Conservation (phyloP, 257 asterid species). For the Solanum tarapatanum region DNA sequence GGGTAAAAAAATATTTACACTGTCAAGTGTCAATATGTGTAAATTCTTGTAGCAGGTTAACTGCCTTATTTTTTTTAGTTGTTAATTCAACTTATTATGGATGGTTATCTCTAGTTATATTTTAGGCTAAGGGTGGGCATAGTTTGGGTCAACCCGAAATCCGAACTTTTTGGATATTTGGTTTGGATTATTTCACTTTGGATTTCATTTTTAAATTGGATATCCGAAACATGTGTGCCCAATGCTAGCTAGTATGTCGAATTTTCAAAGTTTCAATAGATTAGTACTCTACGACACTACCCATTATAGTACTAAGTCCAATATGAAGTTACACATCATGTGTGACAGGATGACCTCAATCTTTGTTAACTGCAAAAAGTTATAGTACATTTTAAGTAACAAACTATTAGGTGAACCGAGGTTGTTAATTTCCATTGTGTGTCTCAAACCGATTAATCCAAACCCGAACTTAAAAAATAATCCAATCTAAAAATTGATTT, state of each 20-base stretch:
- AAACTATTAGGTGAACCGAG: background rate
- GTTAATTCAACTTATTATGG: background rate
- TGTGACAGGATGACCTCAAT: background rate
- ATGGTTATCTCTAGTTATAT: background rate
- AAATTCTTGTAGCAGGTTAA: background rate
- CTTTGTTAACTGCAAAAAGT: background rate
- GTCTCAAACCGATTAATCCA: background rate
- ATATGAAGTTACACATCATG: background rate
- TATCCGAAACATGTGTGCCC: too few species aligned
- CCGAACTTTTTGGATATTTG: too few species aligned
- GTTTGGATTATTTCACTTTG: too few species aligned
- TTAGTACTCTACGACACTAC: too few species aligned
- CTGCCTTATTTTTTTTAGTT: background rate
- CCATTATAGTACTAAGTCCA: background rate
- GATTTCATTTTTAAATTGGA: too few species aligned
- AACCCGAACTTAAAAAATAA: background rate
- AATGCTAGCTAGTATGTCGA: too few species aligned
- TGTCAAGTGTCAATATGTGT: background rate
- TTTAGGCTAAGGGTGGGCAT: too few species aligned
- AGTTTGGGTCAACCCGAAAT: too few species aligned
- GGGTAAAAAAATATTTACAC: background rate
- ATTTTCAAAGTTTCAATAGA: too few species aligned
- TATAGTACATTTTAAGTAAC: background rate
- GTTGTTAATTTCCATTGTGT: background rate
- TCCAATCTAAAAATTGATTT: background rate